Evolutionary conservation across 495 filamentous ascomycete species (phyloP), one percentile per base, ranked within the genome.

Genomic region (Trichoderma erinaceum): DNA sequence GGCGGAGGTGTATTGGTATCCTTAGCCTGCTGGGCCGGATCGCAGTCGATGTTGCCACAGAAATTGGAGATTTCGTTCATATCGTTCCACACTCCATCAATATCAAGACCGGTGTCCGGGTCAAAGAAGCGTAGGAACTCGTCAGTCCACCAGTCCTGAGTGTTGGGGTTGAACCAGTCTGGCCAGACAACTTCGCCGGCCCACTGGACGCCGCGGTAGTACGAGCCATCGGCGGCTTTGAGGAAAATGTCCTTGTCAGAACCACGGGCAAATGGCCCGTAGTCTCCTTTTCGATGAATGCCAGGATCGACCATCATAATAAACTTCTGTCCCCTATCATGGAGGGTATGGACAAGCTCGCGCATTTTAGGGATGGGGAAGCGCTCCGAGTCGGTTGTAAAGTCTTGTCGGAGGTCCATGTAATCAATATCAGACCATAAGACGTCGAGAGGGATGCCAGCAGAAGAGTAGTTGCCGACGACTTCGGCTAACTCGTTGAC

Each of bases 351-450:
- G 15, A 97, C 73, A 73, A 96, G 92, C 0, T 88, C 76, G 32
- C 82, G 84, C 68, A 91, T 86, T 68, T 87, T 84, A 0, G 83
- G 75, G 23, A 92, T 78, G 0, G 87, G 82, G 75, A 87, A 96
- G 13, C 85, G 81, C 12, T 84, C 77, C 0, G 85, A 83, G 71
- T 95, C 92, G 41, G 92, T 85, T 2, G 90, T 90, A 72, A 96
- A 95, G 66, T 93, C 83, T 58, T 84, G 74, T 41, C 84, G 86
- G 12, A 77, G 76, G 64, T 86, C 80, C 90, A 93, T 92, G 77
- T 93, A 92, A 72, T 93, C 87, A 64, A 96, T 95, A 69, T 94
- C 91, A 23, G 89, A 93, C 90, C 92, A 96, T 48, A 95, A 86
- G 25, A 84, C 91, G 73, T 97, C 92, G 11, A 97, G 78, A 0